A percentile compares a stretch with the other conserved stretches of the same genome.
Conservation (phyloP, 345 rosid genomes). For the Gossypium stocksii region DNA sequence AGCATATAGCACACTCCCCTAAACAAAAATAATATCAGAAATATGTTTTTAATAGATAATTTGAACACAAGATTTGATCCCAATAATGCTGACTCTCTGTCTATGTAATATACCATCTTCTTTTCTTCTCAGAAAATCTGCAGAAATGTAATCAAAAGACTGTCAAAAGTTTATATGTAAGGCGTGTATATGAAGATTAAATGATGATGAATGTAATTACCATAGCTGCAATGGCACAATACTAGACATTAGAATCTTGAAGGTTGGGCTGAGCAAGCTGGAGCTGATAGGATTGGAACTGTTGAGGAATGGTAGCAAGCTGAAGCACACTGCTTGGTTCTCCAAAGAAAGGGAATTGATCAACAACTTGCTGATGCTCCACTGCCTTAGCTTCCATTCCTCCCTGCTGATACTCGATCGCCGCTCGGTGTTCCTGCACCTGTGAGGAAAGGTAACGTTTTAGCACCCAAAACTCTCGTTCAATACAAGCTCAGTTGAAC, state of each 20-base stretch:
- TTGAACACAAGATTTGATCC: background rate
- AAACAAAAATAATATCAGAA: background rate
- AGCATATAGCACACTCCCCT: conserved; percentile 5
- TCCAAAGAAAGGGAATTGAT: conserved; percentile 55
- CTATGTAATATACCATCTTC: background rate
- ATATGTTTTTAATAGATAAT: background rate
- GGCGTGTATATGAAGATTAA: background rate
- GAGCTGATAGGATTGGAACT: conserved; percentile 52
- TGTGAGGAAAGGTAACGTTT: background rate
- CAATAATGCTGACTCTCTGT: background rate
- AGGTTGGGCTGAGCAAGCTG: conserved; percentile 76
- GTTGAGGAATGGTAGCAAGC: conserved; percentile 44
- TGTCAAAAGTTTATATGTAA: background rate
- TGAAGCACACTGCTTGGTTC: conserved; percentile 70
- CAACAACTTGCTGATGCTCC: conserved; percentile 48
- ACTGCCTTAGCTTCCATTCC: conserved; percentile 47
- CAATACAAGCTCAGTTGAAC: background rate
- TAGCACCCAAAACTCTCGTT: background rate
- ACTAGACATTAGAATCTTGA: conserved; percentile 25
- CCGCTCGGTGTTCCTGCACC: conserved; percentile 55
- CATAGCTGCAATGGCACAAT: conserved; percentile 1
- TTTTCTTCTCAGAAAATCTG: conserved; percentile 5
- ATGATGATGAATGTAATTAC: conserved; percentile 1
- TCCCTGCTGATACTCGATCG: conserved; percentile 49
- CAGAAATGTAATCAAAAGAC: background rate